phyloP scores from a whole-genome alignment of 345 rosid species.

The Moricandia arvensis region DNA sequence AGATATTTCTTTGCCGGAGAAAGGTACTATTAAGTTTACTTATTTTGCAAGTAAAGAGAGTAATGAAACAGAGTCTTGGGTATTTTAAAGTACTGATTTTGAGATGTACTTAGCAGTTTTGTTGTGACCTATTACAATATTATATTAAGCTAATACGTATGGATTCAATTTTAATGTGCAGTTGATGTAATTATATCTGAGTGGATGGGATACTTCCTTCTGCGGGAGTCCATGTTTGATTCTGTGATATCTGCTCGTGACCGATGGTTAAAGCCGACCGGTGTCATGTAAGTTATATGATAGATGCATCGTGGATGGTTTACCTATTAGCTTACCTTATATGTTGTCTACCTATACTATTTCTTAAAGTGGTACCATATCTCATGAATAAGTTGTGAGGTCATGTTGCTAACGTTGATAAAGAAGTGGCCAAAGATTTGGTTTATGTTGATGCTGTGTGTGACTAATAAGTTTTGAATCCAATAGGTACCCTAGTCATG shows the following conservation, averaged over 20 bases:
- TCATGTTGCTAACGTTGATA: not conserved
- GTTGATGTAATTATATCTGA: slow-evolving; percentile 98
- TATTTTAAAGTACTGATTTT: too few relatives aligned
- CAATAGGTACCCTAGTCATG: slow-evolving; percentile 98
- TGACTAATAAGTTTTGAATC: slow-evolving; percentile 19
- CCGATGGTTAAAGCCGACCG: slow-evolving; percentile 90
- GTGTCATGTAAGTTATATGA: slow-evolving; percentile 71
- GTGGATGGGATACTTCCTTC: slow-evolving; percentile 99
- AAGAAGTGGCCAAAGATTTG: not conserved
- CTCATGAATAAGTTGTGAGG: not conserved
- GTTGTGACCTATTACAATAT: too few relatives aligned
- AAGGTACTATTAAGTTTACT: slow-evolving; percentile 46
- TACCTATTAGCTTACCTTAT: not conserved
- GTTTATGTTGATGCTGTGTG: not conserved
- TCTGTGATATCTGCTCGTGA: slow-evolving; percentile 96
- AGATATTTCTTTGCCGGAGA: slow-evolving; percentile 80
- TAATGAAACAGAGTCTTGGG: not conserved
- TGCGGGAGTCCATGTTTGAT: slow-evolving; percentile 98
- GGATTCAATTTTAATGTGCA: slow-evolving; percentile 36
- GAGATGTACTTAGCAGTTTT: too few relatives aligned
- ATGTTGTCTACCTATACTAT: not conserved
- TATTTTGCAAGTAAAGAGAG: not conserved
- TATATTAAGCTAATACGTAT: too few relatives aligned
- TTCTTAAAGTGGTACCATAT: too few relatives aligned
- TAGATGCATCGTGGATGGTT: not conserved